These are phyloP conservation scores for Leccinum ochraceum DNA, from an alignment of 768 basidiomycete species.

Conservation along the genomic window DNA sequence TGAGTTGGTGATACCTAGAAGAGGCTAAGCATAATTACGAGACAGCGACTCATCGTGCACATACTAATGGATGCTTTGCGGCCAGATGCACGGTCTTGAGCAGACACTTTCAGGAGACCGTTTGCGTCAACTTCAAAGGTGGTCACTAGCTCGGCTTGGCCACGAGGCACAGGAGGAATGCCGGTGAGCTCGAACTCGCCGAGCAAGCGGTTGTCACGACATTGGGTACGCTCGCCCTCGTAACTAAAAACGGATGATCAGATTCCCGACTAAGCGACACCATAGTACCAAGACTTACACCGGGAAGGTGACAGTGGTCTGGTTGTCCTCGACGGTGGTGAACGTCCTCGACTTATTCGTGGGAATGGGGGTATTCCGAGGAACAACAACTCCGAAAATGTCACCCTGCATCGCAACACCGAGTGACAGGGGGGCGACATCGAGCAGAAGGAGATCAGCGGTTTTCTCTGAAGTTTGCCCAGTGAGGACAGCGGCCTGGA, in stretches of 20 bases:
- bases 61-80: slow-evolving; percentile 97
- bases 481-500: slow-evolving; percentile 98
- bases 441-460: slow-evolving; percentile 95
- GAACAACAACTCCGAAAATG: slow-evolving; percentile 99
- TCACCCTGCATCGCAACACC: slow-evolving; percentile 99
- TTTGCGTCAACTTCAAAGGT: slow-evolving; percentile 99
- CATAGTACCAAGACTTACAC: slow-evolving; percentile 54
- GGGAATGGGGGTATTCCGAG: slow-evolving; percentile 99
- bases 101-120: slow-evolving; percentile 98
- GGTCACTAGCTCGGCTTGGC: slow-evolving; percentile 98
- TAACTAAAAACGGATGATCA: slow-evolving; percentile 50
- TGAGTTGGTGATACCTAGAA: slow-evolving; percentile 92
- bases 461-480: slow-evolving; percentile 99
- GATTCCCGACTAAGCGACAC: background rate
- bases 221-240: slow-evolving; percentile 99
- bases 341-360: slow-evolving; percentile 99
- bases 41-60: slow-evolving; percentile 30
- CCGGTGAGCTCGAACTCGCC: slow-evolving; percentile 99
- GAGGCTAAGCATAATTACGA: slow-evolving; percentile 8
- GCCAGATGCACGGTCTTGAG: slow-evolving; percentile 97
- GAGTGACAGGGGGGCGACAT: slow-evolving; percentile 96
- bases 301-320: slow-evolving; percentile 99
- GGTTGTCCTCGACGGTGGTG: slow-evolving; percentile 99
- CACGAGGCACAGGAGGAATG: slow-evolving; percentile 99
- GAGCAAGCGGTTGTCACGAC: slow-evolving; percentile 98